Conservation (phyloP, 2,329 filamentous ascomycete genomes). For the Grosmannia serpens region DNA sequence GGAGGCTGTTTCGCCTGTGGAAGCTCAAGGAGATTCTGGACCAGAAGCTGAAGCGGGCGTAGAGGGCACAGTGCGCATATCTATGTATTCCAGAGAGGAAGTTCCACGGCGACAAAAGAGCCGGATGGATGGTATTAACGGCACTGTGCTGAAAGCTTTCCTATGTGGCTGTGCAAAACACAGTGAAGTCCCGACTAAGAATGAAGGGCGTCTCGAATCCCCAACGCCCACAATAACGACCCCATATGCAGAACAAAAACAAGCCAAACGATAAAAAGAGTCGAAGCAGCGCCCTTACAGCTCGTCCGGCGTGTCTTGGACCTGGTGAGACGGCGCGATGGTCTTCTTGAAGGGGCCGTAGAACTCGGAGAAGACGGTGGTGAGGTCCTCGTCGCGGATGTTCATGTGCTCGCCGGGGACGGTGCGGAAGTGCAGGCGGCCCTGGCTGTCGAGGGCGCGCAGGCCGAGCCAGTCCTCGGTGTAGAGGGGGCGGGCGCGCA, state of each 20-base stretch:
- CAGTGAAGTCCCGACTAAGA: background rate
- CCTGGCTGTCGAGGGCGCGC: slow-evolving; percentile 65
- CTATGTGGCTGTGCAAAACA: no score
- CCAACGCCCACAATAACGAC: background rate
- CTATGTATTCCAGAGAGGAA: no score
- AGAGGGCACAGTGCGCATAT: background rate
- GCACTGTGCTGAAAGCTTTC: no score
- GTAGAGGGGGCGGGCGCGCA: slow-evolving; percentile 65
- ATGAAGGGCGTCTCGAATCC: background rate
- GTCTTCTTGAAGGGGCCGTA: slow-evolving; percentile 43
- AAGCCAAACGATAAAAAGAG: background rate
- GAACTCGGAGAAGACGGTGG: slow-evolving; percentile 52
- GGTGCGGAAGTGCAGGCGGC: slow-evolving; percentile 63
- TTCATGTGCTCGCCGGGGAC: slow-evolving; percentile 76
- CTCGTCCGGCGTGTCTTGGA: background rate
- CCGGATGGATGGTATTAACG: no score
- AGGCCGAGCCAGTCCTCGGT: slow-evolving; percentile 90
- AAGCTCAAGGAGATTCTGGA: slow-evolving; percentile 20
- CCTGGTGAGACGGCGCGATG: slow-evolving; percentile 14
- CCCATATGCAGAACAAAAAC: background rate
- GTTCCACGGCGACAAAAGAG: no score
- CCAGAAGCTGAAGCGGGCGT: slow-evolving; percentile 10
- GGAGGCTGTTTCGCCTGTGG: slow-evolving; percentile 22
- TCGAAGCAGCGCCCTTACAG: background rate
- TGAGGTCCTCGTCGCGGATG: slow-evolving; percentile 54